Evolutionary conservation across 192 early-diverging fungal species (phyloP).

Genomic region (Backusella psychrophila): DNA sequence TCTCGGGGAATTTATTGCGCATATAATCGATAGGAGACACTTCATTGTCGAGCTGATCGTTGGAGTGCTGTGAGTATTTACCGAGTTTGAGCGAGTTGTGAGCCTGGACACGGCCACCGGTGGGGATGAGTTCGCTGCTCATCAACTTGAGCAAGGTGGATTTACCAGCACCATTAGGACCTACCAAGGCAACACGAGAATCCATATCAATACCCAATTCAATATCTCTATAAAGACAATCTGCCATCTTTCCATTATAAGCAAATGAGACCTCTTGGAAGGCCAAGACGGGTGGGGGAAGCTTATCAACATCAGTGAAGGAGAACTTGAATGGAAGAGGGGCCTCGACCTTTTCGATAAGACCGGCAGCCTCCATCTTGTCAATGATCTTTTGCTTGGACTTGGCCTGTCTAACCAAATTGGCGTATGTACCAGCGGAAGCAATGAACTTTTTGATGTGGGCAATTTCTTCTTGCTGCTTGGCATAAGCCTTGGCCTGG

Average conservation of each 20-base stretch:
- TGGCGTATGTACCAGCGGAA: constrained; percentile 98
- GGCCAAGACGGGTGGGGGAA: constrained; percentile 94
- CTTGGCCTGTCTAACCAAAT: constrained; percentile 98
- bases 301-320: constrained; percentile 82
- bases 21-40: constrained; percentile 90
- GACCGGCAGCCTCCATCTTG: constrained; percentile 99
- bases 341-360: constrained; percentile 92
- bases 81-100: constrained; percentile 94
- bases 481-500: constrained; percentile 99
- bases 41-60: constrained; percentile 91
- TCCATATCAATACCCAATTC: constrained; percentile 98
- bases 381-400: constrained; percentile 99
- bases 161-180: constrained; percentile 94
- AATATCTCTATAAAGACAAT: constrained; percentile 87
- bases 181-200: constrained; percentile 96
- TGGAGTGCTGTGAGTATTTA: constrained; percentile 97
- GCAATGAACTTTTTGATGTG: constrained; percentile 99
- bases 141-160: constrained; percentile 98
- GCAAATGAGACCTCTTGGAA: constrained; percentile 93
- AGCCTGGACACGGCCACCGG: constrained; percentile 79
- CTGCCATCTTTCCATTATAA: constrained; percentile 80
- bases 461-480: constrained; percentile 98
- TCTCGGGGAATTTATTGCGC: constrained; percentile 76
- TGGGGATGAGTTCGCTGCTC: constrained; percentile 84
- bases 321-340: constrained; percentile 78